Base-by-base conservation (phyloP, 2,329 filamentous ascomycete genomes). In the Alternaria incomplexa region DNA sequence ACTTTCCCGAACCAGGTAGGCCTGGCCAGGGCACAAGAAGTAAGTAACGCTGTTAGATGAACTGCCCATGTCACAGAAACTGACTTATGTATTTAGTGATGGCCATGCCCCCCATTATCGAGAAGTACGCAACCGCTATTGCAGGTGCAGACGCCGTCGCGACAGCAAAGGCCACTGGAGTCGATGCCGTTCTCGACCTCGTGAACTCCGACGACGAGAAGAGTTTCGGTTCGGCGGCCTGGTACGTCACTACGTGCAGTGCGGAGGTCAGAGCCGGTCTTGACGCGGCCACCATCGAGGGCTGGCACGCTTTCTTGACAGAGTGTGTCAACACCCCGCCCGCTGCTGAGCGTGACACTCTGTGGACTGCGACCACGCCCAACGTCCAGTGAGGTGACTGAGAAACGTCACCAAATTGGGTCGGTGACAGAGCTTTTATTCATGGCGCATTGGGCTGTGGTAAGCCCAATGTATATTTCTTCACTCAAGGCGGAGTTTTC, bases 11-110 rank as follows among this genome's bases (percentile, higher is more conserved):
- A 84, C n/a, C 74, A 40, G 36, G 36, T 40, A 40, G 81, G 0
- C 84, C 89, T 0, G 92, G 91, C 9, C 90, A 94, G 77, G 91
- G 91, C 23, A 93, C 91, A 0, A 25, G 60, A 1, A 62, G 60
- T 62, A 62, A 58, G 56, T 45, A 20, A 25, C 3, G 4, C 13
- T 17, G 3, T 15, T 3, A 1, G 10, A 17, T 17, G 8, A 1
- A 26, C 12, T 26, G 5, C 2, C 23, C 3, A 5, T 26, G 28
- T 3, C 1, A 22, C 20, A 26, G 1, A 3, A 40, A 20, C 50
- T 60, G n/a, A 63, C 61, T 56, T 7, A 4, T 5, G 3, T 32
- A 4, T 11, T 36, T 62, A 63, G 61, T 89, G 74, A 91, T 91
- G 89, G 86, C 90, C 77, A 84, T 82, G 56, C 81, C 86, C 0